Evolutionary conservation across 306 rosid genomes (phyloP).

Genomic region (Abrus pulchellus): DNA sequence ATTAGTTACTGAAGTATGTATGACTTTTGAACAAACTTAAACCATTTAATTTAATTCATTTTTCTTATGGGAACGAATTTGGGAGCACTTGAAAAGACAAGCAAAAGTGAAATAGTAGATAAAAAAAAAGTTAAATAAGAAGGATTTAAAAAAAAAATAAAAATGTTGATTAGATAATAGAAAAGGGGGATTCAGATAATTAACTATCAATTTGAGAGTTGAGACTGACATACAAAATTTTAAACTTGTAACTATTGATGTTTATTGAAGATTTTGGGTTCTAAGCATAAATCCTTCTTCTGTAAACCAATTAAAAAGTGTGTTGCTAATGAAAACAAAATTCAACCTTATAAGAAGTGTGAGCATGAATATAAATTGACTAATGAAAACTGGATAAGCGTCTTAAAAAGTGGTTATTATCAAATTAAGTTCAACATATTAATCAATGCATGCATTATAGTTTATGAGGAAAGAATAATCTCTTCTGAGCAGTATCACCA

Average conservation of each 20-base stretch:
- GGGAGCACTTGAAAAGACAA: background rate
- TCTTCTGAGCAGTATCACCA: background rate
- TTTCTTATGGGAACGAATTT: background rate
- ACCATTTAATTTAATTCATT: background rate
- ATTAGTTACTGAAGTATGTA: background rate
- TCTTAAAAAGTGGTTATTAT: background rate
- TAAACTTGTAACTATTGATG: background rate
- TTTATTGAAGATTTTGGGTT: background rate
- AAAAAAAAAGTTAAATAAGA: background rate
- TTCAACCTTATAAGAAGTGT: background rate
- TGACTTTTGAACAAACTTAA: conserved; percentile 1
- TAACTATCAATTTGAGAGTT: background rate
- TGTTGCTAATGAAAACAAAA: background rate
- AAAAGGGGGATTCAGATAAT: background rate
- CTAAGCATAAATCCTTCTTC: background rate
- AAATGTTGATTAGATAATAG: background rate
- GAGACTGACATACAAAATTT: background rate
- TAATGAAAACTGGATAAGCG: background rate
- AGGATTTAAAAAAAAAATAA: background rate
- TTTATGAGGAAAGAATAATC: background rate
- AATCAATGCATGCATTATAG: background rate
- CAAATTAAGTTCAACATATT: background rate
- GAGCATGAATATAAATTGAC: background rate
- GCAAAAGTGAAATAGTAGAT: background rate
- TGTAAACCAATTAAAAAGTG: too few relatives aligned